Evolutionary conservation across 176 grass and related monocot genomes (phyloP).

Genomic region (Bonia amplexicaulis): DNA sequence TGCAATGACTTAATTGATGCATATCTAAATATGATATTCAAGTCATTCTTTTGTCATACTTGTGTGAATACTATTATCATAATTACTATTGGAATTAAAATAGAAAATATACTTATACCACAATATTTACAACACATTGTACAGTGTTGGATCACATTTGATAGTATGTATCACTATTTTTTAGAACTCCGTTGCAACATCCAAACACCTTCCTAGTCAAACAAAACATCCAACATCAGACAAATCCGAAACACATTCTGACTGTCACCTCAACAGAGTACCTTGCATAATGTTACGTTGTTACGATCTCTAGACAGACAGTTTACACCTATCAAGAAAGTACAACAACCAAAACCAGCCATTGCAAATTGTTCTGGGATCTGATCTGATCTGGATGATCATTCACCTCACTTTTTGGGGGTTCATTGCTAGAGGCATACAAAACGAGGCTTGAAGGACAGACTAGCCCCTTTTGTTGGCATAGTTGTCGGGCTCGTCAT

Average conservation of each 20-base stretch:
- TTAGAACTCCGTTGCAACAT: too few relatives aligned
- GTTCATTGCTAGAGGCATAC: neutral
- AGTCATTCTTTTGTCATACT: too few relatives aligned
- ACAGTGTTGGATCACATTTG: too few relatives aligned
- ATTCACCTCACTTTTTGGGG: neutral
- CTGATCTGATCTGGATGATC: neutral
- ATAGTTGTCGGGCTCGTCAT: slow-evolving; percentile 17
- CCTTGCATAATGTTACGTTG: neutral
- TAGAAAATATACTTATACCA: too few relatives aligned
- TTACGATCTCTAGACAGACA: slow-evolving; percentile 4
- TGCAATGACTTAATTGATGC: too few relatives aligned
- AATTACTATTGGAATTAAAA: too few relatives aligned
- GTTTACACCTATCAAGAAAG: neutral
- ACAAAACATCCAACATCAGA: neutral
- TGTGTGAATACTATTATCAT: too few relatives aligned
- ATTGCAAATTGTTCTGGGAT: neutral
- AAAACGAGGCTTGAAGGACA: neutral
- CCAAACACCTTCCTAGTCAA: too few relatives aligned
- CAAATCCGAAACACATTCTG: neutral
- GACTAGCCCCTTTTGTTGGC: slow-evolving; percentile 30
- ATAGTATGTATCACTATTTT: too few relatives aligned
- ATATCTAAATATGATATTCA: too few relatives aligned
- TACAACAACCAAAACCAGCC: neutral
- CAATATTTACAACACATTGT: too few relatives aligned
- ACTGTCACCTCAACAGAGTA: neutral